Conservation (phyloP, 306 rosid genomes). For the Begonia loranthoides region DNA sequence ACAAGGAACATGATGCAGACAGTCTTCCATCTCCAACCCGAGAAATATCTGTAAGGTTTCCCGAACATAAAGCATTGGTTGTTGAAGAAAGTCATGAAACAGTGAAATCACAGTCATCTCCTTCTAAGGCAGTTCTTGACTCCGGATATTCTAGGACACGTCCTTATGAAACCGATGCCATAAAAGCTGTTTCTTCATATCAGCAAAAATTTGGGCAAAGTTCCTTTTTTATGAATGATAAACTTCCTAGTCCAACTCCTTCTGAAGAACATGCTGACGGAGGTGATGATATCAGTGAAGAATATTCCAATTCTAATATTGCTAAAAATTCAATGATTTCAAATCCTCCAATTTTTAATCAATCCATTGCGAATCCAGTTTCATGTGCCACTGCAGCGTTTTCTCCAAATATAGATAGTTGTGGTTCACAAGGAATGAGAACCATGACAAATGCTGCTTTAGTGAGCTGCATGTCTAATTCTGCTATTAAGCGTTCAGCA, state of each 20-base stretch:
- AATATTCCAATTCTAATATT: conserved; percentile 54
- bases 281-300: conserved; percentile 43
- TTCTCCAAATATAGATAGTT: conserved; percentile 21
- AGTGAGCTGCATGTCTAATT: conserved; percentile 20
- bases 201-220: conserved; percentile 86
- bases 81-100: conserved; percentile 18
- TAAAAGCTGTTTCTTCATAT: conserved; percentile 78
- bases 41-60: conserved; percentile 40
- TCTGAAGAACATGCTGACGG: conserved; percentile 51
- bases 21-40: conserved; percentile 96
- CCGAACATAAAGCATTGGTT: conserved; percentile 28
- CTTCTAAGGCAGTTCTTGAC: conserved; percentile 22
- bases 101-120: conserved; percentile 19
- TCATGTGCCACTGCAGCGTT: conserved; percentile 7
- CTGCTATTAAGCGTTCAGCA: conserved; percentile 35
- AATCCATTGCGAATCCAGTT: conserved; percentile 9
- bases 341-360: conserved; percentile 25
- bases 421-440: conserved; percentile 25
- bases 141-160: conserved; percentile 35
- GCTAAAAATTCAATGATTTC: conserved; percentile 19
- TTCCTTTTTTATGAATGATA: conserved; percentile 47
- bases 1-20: conserved; percentile 88
- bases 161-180: conserved; percentile 75
- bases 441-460: conserved; percentile 26
- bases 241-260: conserved; percentile 98